Evolutionary conservation across 2,329 filamentous ascomycete genomes (phyloP).

Genomic region (Helminthosporium solani): DNA sequence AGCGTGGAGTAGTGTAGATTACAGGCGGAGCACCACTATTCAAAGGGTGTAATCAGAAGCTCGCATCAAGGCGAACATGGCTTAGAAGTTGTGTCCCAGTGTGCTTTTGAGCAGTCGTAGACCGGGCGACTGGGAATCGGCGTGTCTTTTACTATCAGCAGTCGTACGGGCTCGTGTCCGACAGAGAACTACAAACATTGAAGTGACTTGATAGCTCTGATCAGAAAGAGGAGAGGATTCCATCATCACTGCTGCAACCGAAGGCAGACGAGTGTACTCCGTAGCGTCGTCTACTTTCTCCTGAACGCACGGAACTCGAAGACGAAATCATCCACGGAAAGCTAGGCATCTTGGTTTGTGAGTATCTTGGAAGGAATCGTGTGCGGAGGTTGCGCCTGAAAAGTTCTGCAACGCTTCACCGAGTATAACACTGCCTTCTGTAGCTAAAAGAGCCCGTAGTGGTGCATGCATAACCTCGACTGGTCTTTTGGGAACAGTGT

Average conservation of each 20-base stretch:
- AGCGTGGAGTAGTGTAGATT: no score
- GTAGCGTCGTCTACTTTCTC: no score
- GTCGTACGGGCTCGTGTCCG: background rate
- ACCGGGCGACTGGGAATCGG: background rate
- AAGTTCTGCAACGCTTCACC: no score
- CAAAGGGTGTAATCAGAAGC: background rate
- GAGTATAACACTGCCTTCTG: slow-evolving; percentile 15
- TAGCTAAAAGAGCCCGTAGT: background rate
- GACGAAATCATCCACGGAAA: no score
- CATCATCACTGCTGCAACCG: no score
- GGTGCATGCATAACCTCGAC: background rate
- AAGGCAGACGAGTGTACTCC: no score
- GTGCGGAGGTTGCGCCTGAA: no score
- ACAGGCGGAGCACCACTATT: background rate
- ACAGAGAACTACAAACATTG: background rate
- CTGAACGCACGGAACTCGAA: no score
- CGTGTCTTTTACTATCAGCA: background rate
- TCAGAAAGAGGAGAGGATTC: no score
- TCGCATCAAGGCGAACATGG: background rate
- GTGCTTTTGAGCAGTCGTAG: background rate
- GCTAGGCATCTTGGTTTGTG: no score
- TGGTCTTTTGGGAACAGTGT: background rate
- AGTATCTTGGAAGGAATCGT: no score
- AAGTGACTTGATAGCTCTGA: no score
- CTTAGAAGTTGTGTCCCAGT: background rate